Evolutionary conservation across 768 basidiomycete genomes (phyloP).

Genomic region (Kwoniella dendrophila): DNA sequence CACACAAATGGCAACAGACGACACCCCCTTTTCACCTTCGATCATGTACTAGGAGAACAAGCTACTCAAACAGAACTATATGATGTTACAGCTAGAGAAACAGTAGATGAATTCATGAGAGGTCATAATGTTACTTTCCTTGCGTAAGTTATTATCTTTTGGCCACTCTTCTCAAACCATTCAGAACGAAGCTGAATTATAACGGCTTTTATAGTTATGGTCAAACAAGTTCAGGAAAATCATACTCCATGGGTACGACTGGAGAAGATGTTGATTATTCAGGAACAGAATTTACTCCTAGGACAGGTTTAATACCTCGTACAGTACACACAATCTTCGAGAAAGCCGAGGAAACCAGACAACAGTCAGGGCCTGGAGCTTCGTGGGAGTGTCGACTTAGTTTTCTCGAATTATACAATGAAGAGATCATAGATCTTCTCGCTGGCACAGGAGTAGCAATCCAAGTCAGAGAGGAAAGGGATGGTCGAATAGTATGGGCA

Average conservation of each 20-base stretch:
- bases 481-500: constrained; percentile 95
- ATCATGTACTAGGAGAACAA: constrained; percentile 86
- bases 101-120: constrained; percentile 61
- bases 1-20: constrained; percentile 24
- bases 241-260: constrained; percentile 95
- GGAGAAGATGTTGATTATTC: constrained; percentile 76
- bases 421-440: constrained; percentile 94
- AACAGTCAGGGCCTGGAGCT: constrained; percentile 65
- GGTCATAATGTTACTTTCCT: constrained; percentile 98
- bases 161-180: background rate
- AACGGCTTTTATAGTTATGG: constrained; percentile 62
- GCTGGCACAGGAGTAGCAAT: constrained; percentile 80
- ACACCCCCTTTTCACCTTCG: constrained; percentile 77
- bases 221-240: constrained; percentile 95
- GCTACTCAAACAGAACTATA: constrained; percentile 85
- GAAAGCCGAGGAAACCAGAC: constrained; percentile 71
- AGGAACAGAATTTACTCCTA: constrained; percentile 41
- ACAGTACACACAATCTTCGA: constrained; percentile 87
- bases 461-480: constrained; percentile 94
- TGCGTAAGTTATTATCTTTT: constrained; percentile 61
- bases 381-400: constrained; percentile 69
- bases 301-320: constrained; percentile 92
- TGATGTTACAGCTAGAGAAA: constrained; percentile 72
- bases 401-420: constrained; percentile 98
- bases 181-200: background rate